Evolutionary conservation across 345 rosid genomes (phyloP).

Genomic region (Eucalyptus albens): DNA sequence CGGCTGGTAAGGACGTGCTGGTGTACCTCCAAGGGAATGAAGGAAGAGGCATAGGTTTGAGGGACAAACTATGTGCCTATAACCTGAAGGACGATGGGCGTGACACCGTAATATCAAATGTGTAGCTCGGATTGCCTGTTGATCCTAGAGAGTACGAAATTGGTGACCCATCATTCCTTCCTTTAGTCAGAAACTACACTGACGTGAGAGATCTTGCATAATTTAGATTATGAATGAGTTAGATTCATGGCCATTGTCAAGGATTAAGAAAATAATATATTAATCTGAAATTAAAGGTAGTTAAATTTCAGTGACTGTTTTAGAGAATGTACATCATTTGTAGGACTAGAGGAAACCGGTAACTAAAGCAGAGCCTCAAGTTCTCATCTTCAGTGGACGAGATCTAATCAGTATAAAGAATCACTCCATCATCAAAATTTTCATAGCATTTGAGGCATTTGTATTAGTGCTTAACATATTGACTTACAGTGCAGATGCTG

Average conservation of each 20-base stretch:
- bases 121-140: not conserved
- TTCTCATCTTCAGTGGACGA: not conserved
- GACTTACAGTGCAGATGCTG: not conserved
- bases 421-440: not conserved
- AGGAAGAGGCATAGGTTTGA: not conserved
- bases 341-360: not conserved
- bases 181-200: not conserved
- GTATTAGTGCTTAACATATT: not conserved
- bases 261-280: too few species aligned
- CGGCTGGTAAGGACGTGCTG: not conserved
- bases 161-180: accelerated
- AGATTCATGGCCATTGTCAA: accelerated
- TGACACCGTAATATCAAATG: accelerated
- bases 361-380: not conserved
- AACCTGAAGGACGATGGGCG: too few species aligned
- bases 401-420: not conserved
- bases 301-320: too few species aligned
- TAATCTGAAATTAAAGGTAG: not conserved
- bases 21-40: not conserved
- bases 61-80: not conserved
- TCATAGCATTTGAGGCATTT: not conserved
- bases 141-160: not conserved
- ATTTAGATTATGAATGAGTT: not conserved
- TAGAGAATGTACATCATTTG: not conserved
- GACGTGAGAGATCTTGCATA: not conserved